Evolutionary conservation across 2,329 filamentous ascomycete species (phyloP), one percentile per base, ranked within the genome.

Genomic region (Penicillium sp.): DNA sequence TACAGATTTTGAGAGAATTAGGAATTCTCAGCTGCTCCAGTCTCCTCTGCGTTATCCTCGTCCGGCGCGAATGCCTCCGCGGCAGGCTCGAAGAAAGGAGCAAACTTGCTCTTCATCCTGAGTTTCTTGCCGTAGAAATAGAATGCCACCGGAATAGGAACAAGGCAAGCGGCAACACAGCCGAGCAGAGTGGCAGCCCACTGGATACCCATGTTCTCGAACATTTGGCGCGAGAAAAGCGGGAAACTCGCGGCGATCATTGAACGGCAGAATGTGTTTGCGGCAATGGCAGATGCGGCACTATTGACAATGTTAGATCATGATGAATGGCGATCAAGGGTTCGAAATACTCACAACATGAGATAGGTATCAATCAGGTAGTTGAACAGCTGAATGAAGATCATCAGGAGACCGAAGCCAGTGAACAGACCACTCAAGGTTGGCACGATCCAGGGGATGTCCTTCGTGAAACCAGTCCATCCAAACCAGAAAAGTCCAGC

Each of bases 401-500:
- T 81, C 27, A 73, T 70, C 57, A 82, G 70, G 32, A 83, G 74
- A 9, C 80, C 80, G 52, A 81, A 81, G 2, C 80, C 80, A 1
- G 78, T 80, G 50, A 79, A 74, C 0, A 82, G 60, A 10, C 80
- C 80, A 27, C 68, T 71, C 18, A 72, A 52, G 0, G 72, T 72
- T 6, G 72, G 72, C 6, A 65, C 69, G 18, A 61, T 61, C 72
- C 72, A 74, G 29, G 63, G 58, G 18, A 78, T 66, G 2, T 60
- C 65, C 8, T 49, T 50, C 27, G 60, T 73, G 62, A 76, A 79
- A 15, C 84, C 85, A 4, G 83, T 81, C 86, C 86, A 89, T 55
- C 85, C 86, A 56, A 89, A 88, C 84, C 86, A 89, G 71, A 89
- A 88, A 27, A 89, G 80, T 23, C 86, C 86, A 24, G 68, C 74